Conservation (phyloP, 345 rosid species). For the Populus deltoides region DNA sequence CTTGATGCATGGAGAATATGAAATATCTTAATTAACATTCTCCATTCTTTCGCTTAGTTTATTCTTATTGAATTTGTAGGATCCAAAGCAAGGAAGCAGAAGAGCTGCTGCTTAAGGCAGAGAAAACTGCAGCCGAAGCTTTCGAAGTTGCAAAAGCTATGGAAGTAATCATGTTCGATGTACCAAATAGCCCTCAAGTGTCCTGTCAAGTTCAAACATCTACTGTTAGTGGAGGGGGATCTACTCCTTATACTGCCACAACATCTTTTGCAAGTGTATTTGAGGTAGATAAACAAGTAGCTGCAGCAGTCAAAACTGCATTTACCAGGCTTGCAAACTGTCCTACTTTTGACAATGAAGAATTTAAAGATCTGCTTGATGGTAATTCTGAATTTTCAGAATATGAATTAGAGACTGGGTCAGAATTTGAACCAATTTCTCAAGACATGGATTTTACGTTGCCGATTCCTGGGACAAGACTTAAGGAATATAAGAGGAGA, state of each 20-base stretch:
- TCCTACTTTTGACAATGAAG: conserved; percentile 58
- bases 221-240: conserved; percentile 42
- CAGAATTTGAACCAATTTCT: conserved; percentile 38
- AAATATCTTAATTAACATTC: background rate
- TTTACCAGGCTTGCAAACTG: conserved; percentile 58
- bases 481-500: conserved; percentile 52
- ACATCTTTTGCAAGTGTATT: conserved; percentile 89
- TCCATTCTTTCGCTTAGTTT: conserved; percentile 1
- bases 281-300: conserved; percentile 92
- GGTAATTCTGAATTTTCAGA: conserved; percentile 46
- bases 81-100: conserved; percentile 78
- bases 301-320: conserved; percentile 82
- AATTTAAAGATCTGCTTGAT: conserved; percentile 59
- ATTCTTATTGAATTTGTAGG: conserved; percentile 35
- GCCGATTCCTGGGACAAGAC: conserved; percentile 34
- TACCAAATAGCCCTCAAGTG: conserved; percentile 59
- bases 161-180: conserved; percentile 87
- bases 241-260: conserved; percentile 67
- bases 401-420: conserved; percentile 56
- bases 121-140: conserved; percentile 75
- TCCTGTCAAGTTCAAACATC: conserved; percentile 52
- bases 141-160: conserved; percentile 77
- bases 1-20: background rate
- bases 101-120: conserved; percentile 51
- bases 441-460: conserved; percentile 28